These are phyloP conservation scores for Acmispon strigosus DNA, from an alignment of 306 rosid species.

Conservation along the genomic window DNA sequence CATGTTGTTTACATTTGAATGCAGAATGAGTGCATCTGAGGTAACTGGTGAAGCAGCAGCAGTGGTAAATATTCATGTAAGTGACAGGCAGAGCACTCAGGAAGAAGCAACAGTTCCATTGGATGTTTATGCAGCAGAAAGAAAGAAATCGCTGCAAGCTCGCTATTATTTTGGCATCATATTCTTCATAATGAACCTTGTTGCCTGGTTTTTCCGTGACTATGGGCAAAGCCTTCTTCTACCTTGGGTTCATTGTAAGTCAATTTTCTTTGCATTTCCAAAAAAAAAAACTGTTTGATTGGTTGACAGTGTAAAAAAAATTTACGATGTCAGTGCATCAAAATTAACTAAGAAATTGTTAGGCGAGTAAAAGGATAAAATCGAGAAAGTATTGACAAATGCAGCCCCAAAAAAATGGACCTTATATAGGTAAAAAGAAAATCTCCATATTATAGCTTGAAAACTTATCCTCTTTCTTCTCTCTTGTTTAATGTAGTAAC, in stretches of 20 bases:
- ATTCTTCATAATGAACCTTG: conserved; percentile 61
- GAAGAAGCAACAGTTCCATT: conserved; percentile 9
- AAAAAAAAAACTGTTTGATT: too few species aligned
- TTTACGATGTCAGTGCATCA: too few species aligned
- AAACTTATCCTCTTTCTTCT: neutral
- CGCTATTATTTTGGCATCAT: conserved; percentile 59
- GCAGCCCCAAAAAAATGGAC: too few species aligned
- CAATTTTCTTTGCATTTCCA: neutral
- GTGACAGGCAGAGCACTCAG: conserved; percentile 16
- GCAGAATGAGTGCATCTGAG: conserved; percentile 48
- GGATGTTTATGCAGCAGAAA: conserved; percentile 39
- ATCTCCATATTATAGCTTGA: neutral
- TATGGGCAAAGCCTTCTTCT: conserved; percentile 57
- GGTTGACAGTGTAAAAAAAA: too few species aligned
- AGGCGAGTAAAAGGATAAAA: too few species aligned
- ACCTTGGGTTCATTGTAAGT: conserved; percentile 58
- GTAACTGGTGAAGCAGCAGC: conserved; percentile 22
- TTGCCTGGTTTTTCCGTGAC: conserved; percentile 88
- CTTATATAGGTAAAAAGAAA: too few species aligned
- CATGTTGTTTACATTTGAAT: conserved; percentile 1
- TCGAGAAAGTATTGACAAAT: too few species aligned
- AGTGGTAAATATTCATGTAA: neutral
- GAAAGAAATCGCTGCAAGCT: conserved; percentile 45
- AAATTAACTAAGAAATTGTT: too few species aligned
- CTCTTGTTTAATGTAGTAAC: neutral